Conservation (phyloP, 345 rosid genomes). For the Eucalyptus polybractea region DNA sequence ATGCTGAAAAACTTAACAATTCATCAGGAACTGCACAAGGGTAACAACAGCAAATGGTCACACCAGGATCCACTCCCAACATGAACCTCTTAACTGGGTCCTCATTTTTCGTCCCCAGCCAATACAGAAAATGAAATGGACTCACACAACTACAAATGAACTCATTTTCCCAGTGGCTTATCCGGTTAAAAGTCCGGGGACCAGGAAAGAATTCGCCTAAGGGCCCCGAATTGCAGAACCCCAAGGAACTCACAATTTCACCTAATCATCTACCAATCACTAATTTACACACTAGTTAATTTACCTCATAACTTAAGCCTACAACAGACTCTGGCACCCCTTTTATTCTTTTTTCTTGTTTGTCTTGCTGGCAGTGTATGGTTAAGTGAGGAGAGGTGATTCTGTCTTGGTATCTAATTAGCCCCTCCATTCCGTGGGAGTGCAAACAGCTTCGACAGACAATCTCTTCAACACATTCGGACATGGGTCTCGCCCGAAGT, state of each 20-base stretch:
- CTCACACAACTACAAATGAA: constrained; percentile 8
- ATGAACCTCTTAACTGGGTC: constrained; percentile 15
- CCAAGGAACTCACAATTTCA: constrained; percentile 19
- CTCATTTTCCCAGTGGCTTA: constrained; percentile 5
- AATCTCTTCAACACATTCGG: constrained; percentile 71
- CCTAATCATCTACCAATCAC: constrained; percentile 14
- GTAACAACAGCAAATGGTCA: neutral
- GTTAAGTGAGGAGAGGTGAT: neutral
- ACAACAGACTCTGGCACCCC: neutral
- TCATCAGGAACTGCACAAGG: neutral
- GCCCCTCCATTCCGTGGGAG: constrained; percentile 44
- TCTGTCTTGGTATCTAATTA: neutral
- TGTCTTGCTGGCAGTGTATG: neutral
- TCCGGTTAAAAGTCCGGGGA: constrained; percentile 31
- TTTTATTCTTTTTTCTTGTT: neutral
- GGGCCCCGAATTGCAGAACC: constrained; percentile 18
- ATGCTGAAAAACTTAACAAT: neutral
- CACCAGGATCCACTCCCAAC: constrained; percentile 43
- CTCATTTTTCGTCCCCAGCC: neutral
- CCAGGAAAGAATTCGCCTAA: constrained; percentile 11
- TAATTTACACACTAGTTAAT: constrained; percentile 2
- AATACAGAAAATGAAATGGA: neutral
- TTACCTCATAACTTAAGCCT: constrained; percentile 2
- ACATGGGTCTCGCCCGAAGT: constrained; percentile 83
- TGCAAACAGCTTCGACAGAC: constrained; percentile 73